Evolutionary conservation across 345 rosid species (phyloP).

Genomic region (Turritis glabra): DNA sequence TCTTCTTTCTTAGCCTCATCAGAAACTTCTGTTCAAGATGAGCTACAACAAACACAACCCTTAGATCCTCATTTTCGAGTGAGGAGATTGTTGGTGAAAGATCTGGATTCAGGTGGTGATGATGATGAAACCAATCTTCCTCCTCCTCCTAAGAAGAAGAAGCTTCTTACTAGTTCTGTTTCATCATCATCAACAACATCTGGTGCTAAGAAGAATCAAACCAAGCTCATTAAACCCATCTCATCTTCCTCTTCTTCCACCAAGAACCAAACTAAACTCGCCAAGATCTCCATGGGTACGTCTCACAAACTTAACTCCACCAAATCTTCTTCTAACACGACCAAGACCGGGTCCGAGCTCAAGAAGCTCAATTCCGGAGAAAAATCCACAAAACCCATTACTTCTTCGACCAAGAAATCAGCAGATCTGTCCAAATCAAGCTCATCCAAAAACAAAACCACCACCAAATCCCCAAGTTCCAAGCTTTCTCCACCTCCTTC

Average conservation of each 20-base stretch:
- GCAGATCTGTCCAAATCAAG: conserved; percentile 56
- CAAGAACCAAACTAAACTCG: conserved; percentile 54
- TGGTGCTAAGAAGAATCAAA: conserved; percentile 50
- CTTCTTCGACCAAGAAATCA: conserved; percentile 43
- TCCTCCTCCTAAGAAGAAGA: conserved; percentile 51
- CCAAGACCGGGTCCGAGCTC: conserved; percentile 42
- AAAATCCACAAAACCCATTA: conserved; percentile 33
- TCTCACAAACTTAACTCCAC: conserved; percentile 56
- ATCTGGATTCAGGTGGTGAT: conserved; percentile 29
- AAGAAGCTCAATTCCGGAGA: conserved; percentile 41
- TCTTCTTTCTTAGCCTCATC: conserved; percentile 40
- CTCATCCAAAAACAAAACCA: conserved; percentile 60
- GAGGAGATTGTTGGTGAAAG: conserved; percentile 48
- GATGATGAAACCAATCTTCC: conserved; percentile 34
- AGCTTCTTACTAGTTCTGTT: conserved; percentile 28
- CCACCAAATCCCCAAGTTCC: conserved; percentile 37
- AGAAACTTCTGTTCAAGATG: conserved; percentile 25
- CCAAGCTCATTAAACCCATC: conserved; percentile 48
- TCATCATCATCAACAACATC: conserved; percentile 8
- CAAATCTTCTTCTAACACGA: conserved; percentile 31
- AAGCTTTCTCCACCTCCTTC: conserved; percentile 21
- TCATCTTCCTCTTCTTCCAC: conserved; percentile 30
- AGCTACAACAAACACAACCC: conserved; percentile 32
- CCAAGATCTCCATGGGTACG: conserved; percentile 23
- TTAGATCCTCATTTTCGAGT: conserved; percentile 32